phyloP scores from a whole-genome alignment of 768 basidiomycete species.

The Lentinus tigrinus region DNA sequence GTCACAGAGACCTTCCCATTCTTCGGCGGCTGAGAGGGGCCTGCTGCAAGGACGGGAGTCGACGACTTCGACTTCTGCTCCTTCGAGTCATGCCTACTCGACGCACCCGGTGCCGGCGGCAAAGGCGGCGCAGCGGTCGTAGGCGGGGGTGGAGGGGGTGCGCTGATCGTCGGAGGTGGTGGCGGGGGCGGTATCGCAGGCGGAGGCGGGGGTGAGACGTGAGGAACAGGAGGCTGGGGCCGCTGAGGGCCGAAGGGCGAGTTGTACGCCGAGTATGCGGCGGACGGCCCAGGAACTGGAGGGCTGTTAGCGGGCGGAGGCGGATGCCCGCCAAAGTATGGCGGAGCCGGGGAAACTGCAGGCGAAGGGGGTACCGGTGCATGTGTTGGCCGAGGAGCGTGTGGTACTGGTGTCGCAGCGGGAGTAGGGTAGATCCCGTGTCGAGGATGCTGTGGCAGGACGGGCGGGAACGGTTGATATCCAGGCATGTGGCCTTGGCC shows the following conservation, averaged over 20 bases:
- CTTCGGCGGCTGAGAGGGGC: neutral
- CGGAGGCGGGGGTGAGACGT: neutral
- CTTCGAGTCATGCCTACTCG: neutral
- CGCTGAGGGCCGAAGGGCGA: neutral
- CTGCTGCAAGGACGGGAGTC: neutral
- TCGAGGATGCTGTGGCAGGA: neutral
- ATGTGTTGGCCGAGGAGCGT: neutral
- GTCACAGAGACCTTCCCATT: slow-evolving; percentile 8
- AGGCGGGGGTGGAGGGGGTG: neutral
- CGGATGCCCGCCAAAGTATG: neutral
- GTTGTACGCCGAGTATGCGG: neutral
- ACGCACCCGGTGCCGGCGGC: neutral
- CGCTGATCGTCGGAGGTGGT: neutral
- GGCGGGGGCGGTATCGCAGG: neutral
- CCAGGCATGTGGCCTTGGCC: neutral
- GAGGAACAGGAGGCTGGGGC: neutral
- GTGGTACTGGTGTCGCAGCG: neutral
- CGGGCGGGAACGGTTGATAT: neutral
- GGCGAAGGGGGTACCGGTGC: neutral
- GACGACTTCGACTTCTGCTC: neutral
- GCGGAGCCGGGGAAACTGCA: neutral
- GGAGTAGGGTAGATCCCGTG: neutral
- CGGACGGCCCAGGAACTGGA: neutral
- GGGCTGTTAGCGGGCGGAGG: neutral
- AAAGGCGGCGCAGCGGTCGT: neutral